Conservation (phyloP, 805 yeast species). For the Cyberlindnera maritima region DNA sequence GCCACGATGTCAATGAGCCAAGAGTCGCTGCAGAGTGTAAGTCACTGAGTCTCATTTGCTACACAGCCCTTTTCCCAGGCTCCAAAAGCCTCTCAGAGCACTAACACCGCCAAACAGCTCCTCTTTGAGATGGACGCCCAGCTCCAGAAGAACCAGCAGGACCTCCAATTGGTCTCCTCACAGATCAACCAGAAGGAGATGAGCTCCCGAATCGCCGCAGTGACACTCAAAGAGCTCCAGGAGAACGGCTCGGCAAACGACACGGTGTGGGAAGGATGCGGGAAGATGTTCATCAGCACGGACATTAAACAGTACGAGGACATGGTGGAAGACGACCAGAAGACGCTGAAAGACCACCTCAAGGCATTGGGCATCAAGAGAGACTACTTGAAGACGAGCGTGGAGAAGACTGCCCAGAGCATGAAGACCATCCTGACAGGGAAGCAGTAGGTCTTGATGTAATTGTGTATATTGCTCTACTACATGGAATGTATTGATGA, state of each 20-base stretch:
- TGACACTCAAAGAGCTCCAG: conserved; percentile 54
- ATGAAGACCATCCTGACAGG: conserved; percentile 44
- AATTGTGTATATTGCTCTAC: too few species aligned
- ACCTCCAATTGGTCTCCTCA: conserved; percentile 50
- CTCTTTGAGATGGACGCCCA: conserved; percentile 66
- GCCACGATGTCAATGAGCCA: conserved; percentile 42
- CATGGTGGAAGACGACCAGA: conserved; percentile 49
- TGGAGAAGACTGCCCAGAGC: conserved; percentile 67
- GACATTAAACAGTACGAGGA: conserved; percentile 44
- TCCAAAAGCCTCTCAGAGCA: neutral
- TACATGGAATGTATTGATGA: neutral
- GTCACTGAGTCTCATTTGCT: conserved; percentile 15
- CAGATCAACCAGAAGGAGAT: conserved; percentile 32
- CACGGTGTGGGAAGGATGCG: conserved; percentile 80
- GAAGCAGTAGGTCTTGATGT: conserved; percentile 8
- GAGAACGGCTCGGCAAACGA: conserved; percentile 37
- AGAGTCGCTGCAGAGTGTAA: conserved; percentile 42
- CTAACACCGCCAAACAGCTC: conserved; percentile 31
- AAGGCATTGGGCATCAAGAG: conserved; percentile 65
- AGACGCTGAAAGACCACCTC: conserved; percentile 54
- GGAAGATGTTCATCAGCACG: conserved; percentile 62
- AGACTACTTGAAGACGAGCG: conserved; percentile 69
- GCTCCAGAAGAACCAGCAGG: conserved; percentile 56
- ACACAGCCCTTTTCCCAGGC: neutral
- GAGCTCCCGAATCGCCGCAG: conserved; percentile 6